Conservation (phyloP, 2,329 filamentous ascomycete species). For the Cytospora chrysosperma region DNA sequence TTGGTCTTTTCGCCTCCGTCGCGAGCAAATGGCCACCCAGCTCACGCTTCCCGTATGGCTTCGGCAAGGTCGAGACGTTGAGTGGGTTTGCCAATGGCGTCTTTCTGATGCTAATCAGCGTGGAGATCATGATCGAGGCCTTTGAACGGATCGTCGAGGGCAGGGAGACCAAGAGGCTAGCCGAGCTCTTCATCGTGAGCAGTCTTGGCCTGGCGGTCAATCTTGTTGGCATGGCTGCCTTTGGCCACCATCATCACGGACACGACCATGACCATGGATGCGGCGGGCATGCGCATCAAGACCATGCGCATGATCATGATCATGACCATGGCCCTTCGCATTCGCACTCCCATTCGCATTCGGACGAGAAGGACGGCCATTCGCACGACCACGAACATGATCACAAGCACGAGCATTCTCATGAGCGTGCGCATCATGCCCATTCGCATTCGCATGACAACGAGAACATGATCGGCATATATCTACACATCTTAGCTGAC, state of each 20-base stretch:
- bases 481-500: conserved; percentile 91
- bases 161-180: conserved; percentile 76
- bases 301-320: conserved; percentile 40
- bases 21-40: conserved; percentile 97
- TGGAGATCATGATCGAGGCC: conserved; percentile 95
- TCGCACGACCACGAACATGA: conserved; percentile 37
- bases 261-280: conserved; percentile 41
- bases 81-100: conserved; percentile 97
- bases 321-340: conserved; percentile 35
- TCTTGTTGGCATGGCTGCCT: conserved; percentile 85
- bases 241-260: conserved; percentile 66
- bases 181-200: conserved; percentile 87
- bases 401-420: conserved; percentile 44
- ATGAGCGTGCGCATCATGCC: conserved; percentile 35
- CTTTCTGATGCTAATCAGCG: conserved; percentile 89
- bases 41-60: conserved; percentile 86
- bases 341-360: conserved; percentile 27
- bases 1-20: conserved; percentile 87
- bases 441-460: conserved; percentile 68
- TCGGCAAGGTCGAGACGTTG: conserved; percentile 94
- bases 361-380: conserved; percentile 28
- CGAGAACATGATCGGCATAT: conserved; percentile 98
- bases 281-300: conserved; percentile 25
- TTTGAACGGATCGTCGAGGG: conserved; percentile 84
- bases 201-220: conserved; percentile 85